Percentiles rank a stretch among this genome's conserved stretches.
These are phyloP conservation scores for Takakia lepidozioides DNA, from an alignment of 225 moss, liverwort and hornwort species.

Conservation along the genomic window DNA sequence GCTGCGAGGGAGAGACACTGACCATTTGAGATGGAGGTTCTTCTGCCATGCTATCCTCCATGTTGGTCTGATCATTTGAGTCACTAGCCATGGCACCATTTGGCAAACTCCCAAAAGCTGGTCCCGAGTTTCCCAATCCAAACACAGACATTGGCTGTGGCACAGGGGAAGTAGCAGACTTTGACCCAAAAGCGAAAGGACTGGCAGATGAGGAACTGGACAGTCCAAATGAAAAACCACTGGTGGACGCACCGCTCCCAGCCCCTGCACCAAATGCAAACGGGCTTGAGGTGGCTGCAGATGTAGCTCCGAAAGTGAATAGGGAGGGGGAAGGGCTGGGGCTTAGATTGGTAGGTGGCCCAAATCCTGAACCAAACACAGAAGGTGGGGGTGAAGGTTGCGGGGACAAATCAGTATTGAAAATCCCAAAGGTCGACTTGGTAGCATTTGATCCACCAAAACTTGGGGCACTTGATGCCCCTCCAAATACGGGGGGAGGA, in stretches of 20 bases:
- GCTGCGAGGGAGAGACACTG: slow-evolving; percentile 28
- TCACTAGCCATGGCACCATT: slow-evolving; percentile 40
- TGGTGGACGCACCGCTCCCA: slow-evolving; percentile 13
- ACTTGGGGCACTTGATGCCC: slow-evolving; percentile 11
- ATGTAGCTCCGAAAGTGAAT: not conserved
- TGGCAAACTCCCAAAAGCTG: slow-evolving; percentile 33
- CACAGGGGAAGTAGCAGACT: slow-evolving; percentile 24
- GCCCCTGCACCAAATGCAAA: slow-evolving; percentile 50
- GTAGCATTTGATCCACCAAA: slow-evolving; percentile 20
- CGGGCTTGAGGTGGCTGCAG: slow-evolving; percentile 30
- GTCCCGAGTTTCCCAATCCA: slow-evolving; percentile 19
- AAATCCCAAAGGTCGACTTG: slow-evolving; percentile 18
- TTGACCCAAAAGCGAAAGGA: slow-evolving; percentile 33
- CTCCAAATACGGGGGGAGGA: slow-evolving; percentile 18
- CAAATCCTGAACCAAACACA: slow-evolving; percentile 18
- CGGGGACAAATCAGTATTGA: slow-evolving; percentile 11
- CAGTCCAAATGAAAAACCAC: slow-evolving; percentile 10
- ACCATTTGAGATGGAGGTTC: slow-evolving; percentile 48
- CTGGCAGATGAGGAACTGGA: slow-evolving; percentile 18
- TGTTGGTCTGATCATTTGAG: slow-evolving; percentile 2
- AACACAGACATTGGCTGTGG: slow-evolving; percentile 25
- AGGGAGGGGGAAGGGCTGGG: too few species aligned
- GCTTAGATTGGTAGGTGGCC: slow-evolving; percentile 5
- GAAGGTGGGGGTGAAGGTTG: slow-evolving; percentile 34
- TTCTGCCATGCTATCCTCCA: slow-evolving; percentile 67